A percentile compares a stretch with the other conserved stretches of the same genome.
phyloP scores from a whole-genome alignment of 306 rosid genomes.

The Inga laurina region DNA sequence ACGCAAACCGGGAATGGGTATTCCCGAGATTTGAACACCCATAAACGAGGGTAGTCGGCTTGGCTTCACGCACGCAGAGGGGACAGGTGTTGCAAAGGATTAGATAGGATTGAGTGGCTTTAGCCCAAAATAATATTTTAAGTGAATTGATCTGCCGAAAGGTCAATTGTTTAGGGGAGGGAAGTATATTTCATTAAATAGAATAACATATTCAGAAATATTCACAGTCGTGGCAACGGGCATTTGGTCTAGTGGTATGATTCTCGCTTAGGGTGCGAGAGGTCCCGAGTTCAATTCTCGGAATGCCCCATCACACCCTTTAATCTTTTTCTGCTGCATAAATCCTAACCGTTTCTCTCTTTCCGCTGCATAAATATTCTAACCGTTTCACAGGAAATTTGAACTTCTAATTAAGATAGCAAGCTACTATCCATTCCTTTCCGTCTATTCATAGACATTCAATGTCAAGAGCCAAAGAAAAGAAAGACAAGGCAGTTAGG shows the following conservation, averaged over 20 bases:
- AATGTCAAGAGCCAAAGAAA: neutral
- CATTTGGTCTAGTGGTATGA: conserved; percentile 60
- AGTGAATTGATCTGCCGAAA: neutral
- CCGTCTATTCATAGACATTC: conserved; percentile 29
- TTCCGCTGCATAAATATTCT: neutral
- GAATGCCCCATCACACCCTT: conserved; percentile 46
- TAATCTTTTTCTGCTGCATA: neutral
- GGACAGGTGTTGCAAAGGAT: neutral
- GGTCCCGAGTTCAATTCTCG: conserved; percentile 79
- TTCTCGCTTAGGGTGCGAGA: conserved; percentile 81
- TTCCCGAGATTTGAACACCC: no score
- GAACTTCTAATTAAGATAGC: neutral
- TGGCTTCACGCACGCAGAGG: neutral
- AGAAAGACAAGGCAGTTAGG: neutral
- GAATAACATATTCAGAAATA: no score
- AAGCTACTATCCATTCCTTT: conserved; percentile 28
- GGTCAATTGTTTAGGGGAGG: no score
- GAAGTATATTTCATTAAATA: no score
- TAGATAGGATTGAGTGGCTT: neutral
- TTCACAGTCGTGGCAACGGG: neutral
- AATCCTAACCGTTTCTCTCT: neutral
- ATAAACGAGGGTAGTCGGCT: neutral
- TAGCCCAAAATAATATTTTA: neutral
- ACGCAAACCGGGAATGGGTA: no score
- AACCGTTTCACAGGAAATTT: neutral